Evolutionary conservation across 257 asterid species (phyloP), one percentile per base, ranked within the genome.

Genomic region (Linderniella brevidens): DNA sequence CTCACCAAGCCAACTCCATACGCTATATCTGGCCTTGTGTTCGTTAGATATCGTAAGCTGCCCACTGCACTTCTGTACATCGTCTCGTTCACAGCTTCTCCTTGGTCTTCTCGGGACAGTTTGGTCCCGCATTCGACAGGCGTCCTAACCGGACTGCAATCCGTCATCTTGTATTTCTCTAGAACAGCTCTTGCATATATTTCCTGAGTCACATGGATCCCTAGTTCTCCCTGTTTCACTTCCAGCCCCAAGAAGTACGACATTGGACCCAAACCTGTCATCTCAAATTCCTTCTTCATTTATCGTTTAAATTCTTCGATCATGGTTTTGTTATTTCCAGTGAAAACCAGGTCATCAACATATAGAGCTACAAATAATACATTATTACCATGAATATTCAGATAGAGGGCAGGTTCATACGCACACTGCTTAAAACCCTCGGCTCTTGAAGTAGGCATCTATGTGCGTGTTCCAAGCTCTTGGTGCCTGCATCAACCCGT

Each of bases 231-330:
- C 17, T 46, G 50, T 9, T n/a, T 18, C 1, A 46, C 13, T 8
- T 46, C 13, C 17, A 17, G 17, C 18, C 37, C 51, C 19, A 47
- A 9, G 11, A 47, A 47, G 13, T 47, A 47, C 3, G 20, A 6
- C 51, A 47, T 46, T 14, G 3, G 3, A 8, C 51, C 51, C 15
- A 47, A 6, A 6, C 18, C 37, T 11, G 51, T 47, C 37, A 20
- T 47, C 35, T 47, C 37, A 11, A 47, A 47, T 47, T 43, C 48
- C 2, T 12, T 47, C 35, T 18, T 47, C 37, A 47, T 47, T 11
- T 43, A n/a, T 18, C n/a, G 14, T 16, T 43, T 43, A 43, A 43
- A 43, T 3, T 8, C 17, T 16, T 43, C 48, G 18, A 43, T 18
- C 48, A 43, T 5, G 0, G 8, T n/a, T 5, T 3, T 2, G 2